Evolutionary conservation across 768 basidiomycete genomes (phyloP).

Genomic region (Tricholoma sp.): DNA sequence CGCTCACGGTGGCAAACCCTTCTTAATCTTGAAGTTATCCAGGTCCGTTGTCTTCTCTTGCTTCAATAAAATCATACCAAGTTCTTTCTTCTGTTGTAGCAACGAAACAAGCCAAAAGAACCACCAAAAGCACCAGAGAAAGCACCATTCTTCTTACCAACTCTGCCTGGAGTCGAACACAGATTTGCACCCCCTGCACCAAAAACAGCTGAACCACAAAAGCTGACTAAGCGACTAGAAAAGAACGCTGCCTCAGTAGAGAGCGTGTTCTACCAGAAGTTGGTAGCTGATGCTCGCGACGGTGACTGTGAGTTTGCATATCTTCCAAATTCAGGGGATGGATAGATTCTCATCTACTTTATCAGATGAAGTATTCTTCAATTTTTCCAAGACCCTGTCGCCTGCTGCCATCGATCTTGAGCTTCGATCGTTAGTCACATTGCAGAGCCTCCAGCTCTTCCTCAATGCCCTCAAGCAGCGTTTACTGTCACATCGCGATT

Average conservation of each 20-base stretch:
- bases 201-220: constrained; percentile 33
- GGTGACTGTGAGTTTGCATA: constrained; percentile 59
- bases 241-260: constrained; percentile 46
- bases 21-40: constrained; percentile 93
- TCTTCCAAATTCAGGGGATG: not conserved
- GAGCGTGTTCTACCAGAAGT: constrained; percentile 67
- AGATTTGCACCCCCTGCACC: constrained; percentile 61
- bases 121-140: constrained; percentile 92
- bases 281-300: constrained; percentile 48
- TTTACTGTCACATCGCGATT: constrained; percentile 78
- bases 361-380: constrained; percentile 79
- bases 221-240: constrained; percentile 48
- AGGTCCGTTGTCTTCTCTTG: constrained; percentile 40
- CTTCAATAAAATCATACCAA: not conserved
- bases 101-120: constrained; percentile 95
- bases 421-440: constrained; percentile 68
- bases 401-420: constrained; percentile 94
- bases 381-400: constrained; percentile 77
- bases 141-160: constrained; percentile 96
- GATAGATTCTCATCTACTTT: not conserved
- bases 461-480: constrained; percentile 69
- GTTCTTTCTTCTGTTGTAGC: constrained; percentile 36
- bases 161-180: constrained; percentile 80
- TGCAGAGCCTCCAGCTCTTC: constrained; percentile 63
- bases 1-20: constrained; percentile 94